Percentiles rank a stretch among this genome's conserved stretches.
Evolutionary conservation across 306 rosid genomes (phyloP).

Genomic region (Pterocarpus santalinus): DNA sequence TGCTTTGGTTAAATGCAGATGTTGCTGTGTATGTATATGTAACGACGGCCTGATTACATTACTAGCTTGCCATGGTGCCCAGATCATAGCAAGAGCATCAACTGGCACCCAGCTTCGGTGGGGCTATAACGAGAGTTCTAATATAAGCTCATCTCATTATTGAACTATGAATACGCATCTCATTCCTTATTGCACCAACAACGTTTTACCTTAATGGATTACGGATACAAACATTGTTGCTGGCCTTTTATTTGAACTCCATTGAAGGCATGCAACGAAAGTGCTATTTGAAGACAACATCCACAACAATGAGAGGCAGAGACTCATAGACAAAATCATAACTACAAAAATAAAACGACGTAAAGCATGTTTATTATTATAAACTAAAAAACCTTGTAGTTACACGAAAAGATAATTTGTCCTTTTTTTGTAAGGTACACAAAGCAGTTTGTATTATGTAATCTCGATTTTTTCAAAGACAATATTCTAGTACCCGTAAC

Average conservation of each 20-base stretch:
- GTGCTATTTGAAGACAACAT: neutral
- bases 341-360: neutral
- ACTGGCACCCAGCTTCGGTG: neutral
- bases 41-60: neutral
- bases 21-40: neutral
- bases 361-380: neutral
- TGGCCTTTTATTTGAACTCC: neutral
- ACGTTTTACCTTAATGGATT: neutral
- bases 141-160: no score
- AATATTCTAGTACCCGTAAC: neutral
- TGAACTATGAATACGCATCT: neutral
- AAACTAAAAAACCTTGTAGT: neutral
- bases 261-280: neutral
- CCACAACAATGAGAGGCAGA: neutral
- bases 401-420: conserved; percentile 20
- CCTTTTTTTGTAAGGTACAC: neutral
- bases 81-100: neutral
- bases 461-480: neutral
- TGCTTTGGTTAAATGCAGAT: conserved; percentile 22
- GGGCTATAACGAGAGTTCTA: no score
- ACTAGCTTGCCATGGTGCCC: neutral
- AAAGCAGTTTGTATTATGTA: neutral
- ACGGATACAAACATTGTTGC: neutral
- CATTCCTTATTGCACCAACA: neutral
- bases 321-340: neutral